Conservation (phyloP, 495 filamentous ascomycete genomes). For the Podospora pseudoanserina region DNA sequence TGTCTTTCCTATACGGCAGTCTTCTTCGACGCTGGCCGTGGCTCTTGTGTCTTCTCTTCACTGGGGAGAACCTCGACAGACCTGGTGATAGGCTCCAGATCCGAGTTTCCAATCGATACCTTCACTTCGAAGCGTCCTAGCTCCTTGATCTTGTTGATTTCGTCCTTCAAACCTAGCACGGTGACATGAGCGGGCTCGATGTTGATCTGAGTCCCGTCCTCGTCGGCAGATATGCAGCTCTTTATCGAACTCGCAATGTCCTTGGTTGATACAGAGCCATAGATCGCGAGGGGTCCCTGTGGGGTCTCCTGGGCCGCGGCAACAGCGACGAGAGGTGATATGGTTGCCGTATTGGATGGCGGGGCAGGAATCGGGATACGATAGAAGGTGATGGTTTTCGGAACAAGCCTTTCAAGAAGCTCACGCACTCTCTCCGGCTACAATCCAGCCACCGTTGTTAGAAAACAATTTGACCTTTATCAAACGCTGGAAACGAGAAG, state of each 20-base stretch:
- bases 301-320: background rate
- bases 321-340: constrained; percentile 25
- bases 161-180: constrained; percentile 33
- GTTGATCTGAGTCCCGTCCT: constrained; percentile 30
- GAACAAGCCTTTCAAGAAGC: constrained; percentile 85
- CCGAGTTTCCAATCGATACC: constrained; percentile 22
- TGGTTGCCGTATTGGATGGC: constrained; percentile 1
- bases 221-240: constrained; percentile 24
- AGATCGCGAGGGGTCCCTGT: constrained; percentile 29
- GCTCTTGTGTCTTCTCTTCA: constrained; percentile 13
- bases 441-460: constrained; percentile 12
- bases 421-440: constrained; percentile 61
- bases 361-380: constrained; percentile 49
- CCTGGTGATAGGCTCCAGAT: constrained; percentile 30
- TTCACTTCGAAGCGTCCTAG: constrained; percentile 40
- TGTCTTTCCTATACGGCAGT: background rate
- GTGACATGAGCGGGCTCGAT: constrained; percentile 33
- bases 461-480: background rate
- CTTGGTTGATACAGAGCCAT: constrained; percentile 39
- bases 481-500: background rate
- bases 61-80: constrained; percentile 33
- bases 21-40: background rate
- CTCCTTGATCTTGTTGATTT: constrained; percentile 37
- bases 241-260: constrained; percentile 37
- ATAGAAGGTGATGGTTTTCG: constrained; percentile 85